phyloP scores from a whole-genome alignment of 73 alveolate genomes.

The Diophrys sp. region DNA sequence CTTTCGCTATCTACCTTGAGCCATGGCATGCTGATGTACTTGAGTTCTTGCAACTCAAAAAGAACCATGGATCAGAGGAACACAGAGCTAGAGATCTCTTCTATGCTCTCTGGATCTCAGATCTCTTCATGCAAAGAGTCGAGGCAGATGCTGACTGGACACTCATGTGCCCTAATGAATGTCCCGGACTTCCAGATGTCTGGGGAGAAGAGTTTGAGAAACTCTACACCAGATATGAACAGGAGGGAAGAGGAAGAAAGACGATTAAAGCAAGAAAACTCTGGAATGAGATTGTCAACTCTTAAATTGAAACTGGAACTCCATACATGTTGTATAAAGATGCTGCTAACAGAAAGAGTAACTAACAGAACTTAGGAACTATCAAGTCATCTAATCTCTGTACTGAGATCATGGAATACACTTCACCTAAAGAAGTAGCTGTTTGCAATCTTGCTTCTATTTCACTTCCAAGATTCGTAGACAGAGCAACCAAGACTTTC shows the following conservation, averaged over 20 bases:
- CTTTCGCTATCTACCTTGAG: constrained; percentile 94
- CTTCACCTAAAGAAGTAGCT: constrained; percentile 93
- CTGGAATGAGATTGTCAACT: constrained; percentile 88
- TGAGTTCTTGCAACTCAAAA: constrained; percentile 86
- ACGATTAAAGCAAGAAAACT: constrained; percentile 86
- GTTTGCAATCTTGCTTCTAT: constrained; percentile 97
- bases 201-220: constrained; percentile 89
- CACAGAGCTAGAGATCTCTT: constrained; percentile 93
- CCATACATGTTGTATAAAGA: constrained; percentile 96
- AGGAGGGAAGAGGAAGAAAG: constrained; percentile 82
- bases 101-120: constrained; percentile 95
- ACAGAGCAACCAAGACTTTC: constrained; percentile 56
- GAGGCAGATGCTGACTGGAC: constrained; percentile 92
- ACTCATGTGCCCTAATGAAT: constrained; percentile 96
- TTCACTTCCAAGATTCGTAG: constrained; percentile 75
- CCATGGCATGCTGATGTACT: constrained; percentile 98
- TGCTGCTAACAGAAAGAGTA: constrained; percentile 82
- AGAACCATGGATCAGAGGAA: constrained; percentile 94
- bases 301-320: constrained; percentile 90
- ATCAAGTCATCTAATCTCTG: constrained; percentile 93
- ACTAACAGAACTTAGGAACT: constrained; percentile 93
- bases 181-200: constrained; percentile 73
- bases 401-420: constrained; percentile 91
- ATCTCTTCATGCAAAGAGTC: constrained; percentile 93
- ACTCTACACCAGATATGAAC: constrained; percentile 75